Evolutionary conservation across 257 asterid genomes (phyloP).

Genomic region (Lithospermum erythrorhizon): DNA sequence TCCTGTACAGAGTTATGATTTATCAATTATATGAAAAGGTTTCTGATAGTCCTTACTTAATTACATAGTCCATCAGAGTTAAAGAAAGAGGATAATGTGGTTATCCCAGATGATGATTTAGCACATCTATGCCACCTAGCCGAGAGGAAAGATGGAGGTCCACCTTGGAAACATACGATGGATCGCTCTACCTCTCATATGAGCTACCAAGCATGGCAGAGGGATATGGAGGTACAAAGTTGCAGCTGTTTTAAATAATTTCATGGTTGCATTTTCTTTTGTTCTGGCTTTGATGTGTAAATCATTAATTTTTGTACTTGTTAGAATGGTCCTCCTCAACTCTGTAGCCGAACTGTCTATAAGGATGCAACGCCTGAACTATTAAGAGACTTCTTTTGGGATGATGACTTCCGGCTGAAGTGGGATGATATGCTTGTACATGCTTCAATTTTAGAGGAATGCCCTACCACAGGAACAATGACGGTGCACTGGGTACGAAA

Average conservation of each 20-base stretch:
- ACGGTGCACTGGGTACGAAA: constrained; percentile 80
- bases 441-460: constrained; percentile 61
- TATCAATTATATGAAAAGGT: neutral
- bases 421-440: constrained; percentile 89
- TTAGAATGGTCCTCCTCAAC: constrained; percentile 82
- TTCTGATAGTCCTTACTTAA: neutral
- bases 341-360: constrained; percentile 80
- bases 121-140: constrained; percentile 45
- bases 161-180: constrained; percentile 66
- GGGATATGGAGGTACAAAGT: constrained; percentile 51
- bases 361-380: constrained; percentile 88
- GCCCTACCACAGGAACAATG: constrained; percentile 74
- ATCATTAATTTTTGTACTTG: constrained; percentile 8
- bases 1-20: neutral
- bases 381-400: constrained; percentile 91
- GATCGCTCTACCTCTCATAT: constrained; percentile 42
- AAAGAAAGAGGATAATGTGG: constrained; percentile 17
- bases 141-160: constrained; percentile 66
- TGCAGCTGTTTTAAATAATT: neutral
- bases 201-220: constrained; percentile 81
- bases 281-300: neutral
- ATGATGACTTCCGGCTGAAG: constrained; percentile 70
- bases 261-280: neutral
- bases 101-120: constrained; percentile 38
- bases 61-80: constrained; percentile 28